phyloP scores from a whole-genome alignment of 495 filamentous ascomycete genomes.

The Elaphomyces granulatus region DNA sequence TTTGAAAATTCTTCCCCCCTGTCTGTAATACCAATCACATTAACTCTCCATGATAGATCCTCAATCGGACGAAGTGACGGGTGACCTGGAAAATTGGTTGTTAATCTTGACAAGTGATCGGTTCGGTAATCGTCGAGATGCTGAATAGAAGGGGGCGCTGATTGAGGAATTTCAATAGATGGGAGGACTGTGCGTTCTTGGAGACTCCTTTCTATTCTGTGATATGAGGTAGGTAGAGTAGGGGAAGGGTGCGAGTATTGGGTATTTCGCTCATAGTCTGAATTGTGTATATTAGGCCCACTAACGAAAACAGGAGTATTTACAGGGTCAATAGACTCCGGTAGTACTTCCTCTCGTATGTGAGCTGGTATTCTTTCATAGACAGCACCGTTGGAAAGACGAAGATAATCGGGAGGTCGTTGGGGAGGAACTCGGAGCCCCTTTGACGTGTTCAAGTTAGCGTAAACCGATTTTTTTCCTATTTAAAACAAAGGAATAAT shows the following conservation, averaged over 20 bases:
- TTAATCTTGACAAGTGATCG: background rate
- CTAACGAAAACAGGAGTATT: conserved; percentile 27
- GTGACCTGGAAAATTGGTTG: background rate
- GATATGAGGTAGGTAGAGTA: conserved; percentile 7
- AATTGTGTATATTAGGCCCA: conserved; percentile 17
- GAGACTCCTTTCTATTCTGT: conserved; percentile 10
- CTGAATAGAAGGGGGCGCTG: background rate
- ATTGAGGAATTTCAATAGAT: conserved; percentile 25
- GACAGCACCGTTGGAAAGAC: conserved; percentile 7
- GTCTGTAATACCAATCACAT: conserved; percentile 3
- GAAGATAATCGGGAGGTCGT: conserved; percentile 8
- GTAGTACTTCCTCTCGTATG: conserved; percentile 10
- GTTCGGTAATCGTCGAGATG: background rate
- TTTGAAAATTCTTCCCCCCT: conserved; percentile 1
- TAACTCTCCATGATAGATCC: conserved; percentile 3
- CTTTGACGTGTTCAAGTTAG: no score
- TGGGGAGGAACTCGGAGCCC: no score
- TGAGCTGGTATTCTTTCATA: conserved; percentile 7
- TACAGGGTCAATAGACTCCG: conserved; percentile 9
- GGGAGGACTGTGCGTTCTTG: conserved; percentile 23
- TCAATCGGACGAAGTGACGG: conserved; percentile 2
- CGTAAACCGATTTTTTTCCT: no score
- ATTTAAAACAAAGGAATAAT: no score
- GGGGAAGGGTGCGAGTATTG: conserved; percentile 11
- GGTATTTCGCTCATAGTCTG: conserved; percentile 6